phyloP scores from a whole-genome alignment of 2,329 filamentous ascomycete genomes.

The Didymella glomerata region DNA sequence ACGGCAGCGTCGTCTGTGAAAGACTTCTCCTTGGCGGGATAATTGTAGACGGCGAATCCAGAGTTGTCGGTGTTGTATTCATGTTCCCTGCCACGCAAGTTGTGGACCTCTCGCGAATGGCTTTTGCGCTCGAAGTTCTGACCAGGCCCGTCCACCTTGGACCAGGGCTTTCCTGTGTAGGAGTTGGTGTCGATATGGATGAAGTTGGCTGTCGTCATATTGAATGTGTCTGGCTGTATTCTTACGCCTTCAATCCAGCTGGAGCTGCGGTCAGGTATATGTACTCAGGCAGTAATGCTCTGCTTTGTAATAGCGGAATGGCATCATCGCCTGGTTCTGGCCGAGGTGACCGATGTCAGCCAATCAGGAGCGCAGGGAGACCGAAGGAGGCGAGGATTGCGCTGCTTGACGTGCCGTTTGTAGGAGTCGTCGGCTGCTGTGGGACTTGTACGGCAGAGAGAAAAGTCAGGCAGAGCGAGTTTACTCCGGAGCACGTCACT shows the following conservation, averaged over 20 bases:
- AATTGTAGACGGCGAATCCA: slow-evolving; percentile 65
- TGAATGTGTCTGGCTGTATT: slow-evolving; percentile 29
- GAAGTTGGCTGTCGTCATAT: slow-evolving; percentile 67
- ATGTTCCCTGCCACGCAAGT: slow-evolving; percentile 62
- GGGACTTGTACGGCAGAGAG: slow-evolving; percentile 8
- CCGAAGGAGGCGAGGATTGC: not conserved
- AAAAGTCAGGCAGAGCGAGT: not conserved
- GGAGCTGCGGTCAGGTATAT: slow-evolving; percentile 4
- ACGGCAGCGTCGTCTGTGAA: slow-evolving; percentile 67
- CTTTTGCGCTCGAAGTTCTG: slow-evolving; percentile 62
- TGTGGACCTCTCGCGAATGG: slow-evolving; percentile 59
- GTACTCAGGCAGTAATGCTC: slow-evolving; percentile 20
- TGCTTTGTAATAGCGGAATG: slow-evolving; percentile 39
- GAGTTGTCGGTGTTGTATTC: slow-evolving; percentile 65
- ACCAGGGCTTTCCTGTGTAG: slow-evolving; percentile 66
- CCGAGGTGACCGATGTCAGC: slow-evolving; percentile 14
- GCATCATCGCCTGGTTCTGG: slow-evolving; percentile 29
- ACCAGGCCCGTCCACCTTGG: slow-evolving; percentile 69
- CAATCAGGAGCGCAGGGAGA: slow-evolving; percentile 26
- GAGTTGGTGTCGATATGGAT: slow-evolving; percentile 67
- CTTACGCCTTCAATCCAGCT: not conserved
- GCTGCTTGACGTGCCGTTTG: not conserved
- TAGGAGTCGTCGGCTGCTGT: slow-evolving; percentile 1
- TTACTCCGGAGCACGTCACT: not conserved
- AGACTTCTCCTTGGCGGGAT: slow-evolving; percentile 61